Evolutionary conservation across 306 rosid species (phyloP).

Genomic region (Gastrolobium bilobum): DNA sequence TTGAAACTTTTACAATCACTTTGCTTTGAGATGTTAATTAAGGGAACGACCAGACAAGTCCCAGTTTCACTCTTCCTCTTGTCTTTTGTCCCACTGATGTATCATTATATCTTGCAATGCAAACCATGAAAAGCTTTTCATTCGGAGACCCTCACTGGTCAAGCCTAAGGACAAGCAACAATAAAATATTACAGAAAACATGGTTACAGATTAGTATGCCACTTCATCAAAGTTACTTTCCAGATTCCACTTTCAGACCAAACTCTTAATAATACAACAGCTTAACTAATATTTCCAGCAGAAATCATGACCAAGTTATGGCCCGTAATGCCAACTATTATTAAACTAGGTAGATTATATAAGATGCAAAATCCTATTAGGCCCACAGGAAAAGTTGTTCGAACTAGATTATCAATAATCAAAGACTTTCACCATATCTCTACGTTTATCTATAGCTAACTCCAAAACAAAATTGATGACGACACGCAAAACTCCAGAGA

Average conservation of each 20-base stretch:
- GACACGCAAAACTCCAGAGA: slow-evolving; percentile 43
- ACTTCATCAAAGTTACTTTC: slow-evolving; percentile 41
- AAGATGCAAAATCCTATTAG: slow-evolving; percentile 34
- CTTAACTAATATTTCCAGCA: slow-evolving; percentile 22
- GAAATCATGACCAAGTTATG: slow-evolving; percentile 32
- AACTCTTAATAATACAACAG: background rate
- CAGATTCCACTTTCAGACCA: slow-evolving; percentile 11
- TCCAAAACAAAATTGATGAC: slow-evolving; percentile 44
- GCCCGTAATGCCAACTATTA: slow-evolving; percentile 34
- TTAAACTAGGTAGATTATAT: slow-evolving; percentile 41
- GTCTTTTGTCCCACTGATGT: slow-evolving; percentile 43
- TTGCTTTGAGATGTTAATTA: slow-evolving; percentile 55
- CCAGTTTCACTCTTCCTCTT: slow-evolving; percentile 48
- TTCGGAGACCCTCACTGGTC: slow-evolving; percentile 10
- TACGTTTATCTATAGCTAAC: slow-evolving; percentile 53
- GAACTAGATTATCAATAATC: slow-evolving; percentile 44
- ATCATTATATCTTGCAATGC: slow-evolving; percentile 65
- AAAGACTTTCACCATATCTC: slow-evolving; percentile 55
- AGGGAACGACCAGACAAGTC: slow-evolving; percentile 52
- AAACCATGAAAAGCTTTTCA: slow-evolving; percentile 48
- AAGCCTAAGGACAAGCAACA: slow-evolving; percentile 45
- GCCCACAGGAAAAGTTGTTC: slow-evolving; percentile 44
- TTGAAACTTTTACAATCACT: slow-evolving; percentile 38
- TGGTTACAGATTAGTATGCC: slow-evolving; percentile 56
- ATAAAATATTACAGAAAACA: slow-evolving; percentile 23